Evolutionary conservation across 202 grass and related monocot genomes (phyloP), one percentile per base, ranked within the genome.

Genomic region (Sporobolus alterniflorus): DNA sequence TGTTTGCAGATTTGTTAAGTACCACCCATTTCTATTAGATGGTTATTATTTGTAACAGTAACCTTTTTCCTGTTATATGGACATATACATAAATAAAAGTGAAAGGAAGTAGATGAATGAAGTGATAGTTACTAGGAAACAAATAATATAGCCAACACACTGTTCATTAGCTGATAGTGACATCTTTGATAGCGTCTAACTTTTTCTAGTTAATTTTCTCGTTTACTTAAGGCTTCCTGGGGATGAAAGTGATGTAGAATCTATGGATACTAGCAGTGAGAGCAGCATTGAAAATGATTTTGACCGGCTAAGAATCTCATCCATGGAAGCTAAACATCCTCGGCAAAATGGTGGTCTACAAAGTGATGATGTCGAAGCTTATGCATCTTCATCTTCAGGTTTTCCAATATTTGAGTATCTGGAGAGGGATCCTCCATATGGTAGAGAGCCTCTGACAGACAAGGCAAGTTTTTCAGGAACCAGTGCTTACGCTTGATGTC

Each of bases 401-500:
- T 83, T 67, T 60, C 91, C 77, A 54, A 79, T 88, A 51, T 99
- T 94, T 36, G 74, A 99, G 88, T 92, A 92, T 87, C 54, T 99
- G 39, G 97, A 96, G 88, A 84, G 75, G 82, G 91, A 96, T 75
- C 49, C 91, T 29, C 97, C 97, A 7, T 91, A 91, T 89, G 84
- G 87, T 50, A 92, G 97, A 89, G 97, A 96, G 54, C 97, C 97
- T 60, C 89, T 99, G 73, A 86, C 93, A 82, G 88, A 92, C 82
- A 99, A 99, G 91, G 97, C 56, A 89, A 84, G 88, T 76, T 43
- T 73, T 80, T 21, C 7, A 15, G 24, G 56, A 76, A 73, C 56
- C 21, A 28, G 60, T 71, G 44, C 18, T 64, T 84, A 60, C 36
- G 55, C 57, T 29, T 74, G 36, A 64, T 26, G 0, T 64, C 48